Evolutionary conservation across 2,329 filamentous ascomycete genomes (phyloP).

Genomic region (Hortaea werneckii): DNA sequence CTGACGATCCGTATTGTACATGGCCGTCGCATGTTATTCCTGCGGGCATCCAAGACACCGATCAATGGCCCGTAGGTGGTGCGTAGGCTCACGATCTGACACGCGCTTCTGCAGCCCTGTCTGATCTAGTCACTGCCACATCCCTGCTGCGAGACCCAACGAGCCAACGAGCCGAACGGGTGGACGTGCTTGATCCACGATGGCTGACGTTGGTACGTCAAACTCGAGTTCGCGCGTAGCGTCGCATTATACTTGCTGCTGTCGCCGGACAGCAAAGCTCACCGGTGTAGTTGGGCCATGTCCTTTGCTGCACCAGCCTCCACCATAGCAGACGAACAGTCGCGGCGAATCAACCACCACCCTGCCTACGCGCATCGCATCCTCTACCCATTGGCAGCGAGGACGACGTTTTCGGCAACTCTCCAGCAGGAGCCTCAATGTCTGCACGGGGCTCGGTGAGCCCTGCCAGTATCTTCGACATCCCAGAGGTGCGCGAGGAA

Average conservation of each 20-base stretch:
- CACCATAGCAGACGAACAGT: neutral
- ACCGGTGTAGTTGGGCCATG: neutral
- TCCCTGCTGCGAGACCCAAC: neutral
- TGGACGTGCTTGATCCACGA: neutral
- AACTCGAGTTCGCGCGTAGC: neutral
- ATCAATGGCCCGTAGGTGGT: too few relatives aligned
- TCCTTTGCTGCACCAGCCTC: neutral
- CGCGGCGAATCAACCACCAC: neutral
- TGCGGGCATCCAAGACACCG: too few relatives aligned
- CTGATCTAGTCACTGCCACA: neutral
- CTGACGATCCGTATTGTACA: too few relatives aligned
- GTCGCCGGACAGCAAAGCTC: neutral
- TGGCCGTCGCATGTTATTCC: too few relatives aligned
- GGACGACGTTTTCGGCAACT: neutral
- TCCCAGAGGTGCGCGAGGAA: constrained; percentile 2
- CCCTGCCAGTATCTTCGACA: constrained; percentile 20
- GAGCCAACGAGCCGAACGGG: neutral
- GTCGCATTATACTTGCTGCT: neutral
- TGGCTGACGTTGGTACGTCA: constrained; percentile 2
- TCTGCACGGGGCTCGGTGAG: constrained; percentile 11
- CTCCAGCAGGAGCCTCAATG: constrained; percentile 5
- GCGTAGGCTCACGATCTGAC: neutral
- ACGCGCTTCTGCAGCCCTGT: neutral
- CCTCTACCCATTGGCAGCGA: neutral
- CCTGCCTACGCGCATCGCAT: neutral